A percentile compares a stretch with the other conserved stretches of the same genome.
Evolutionary conservation across 1,284 basidiomycete genomes (phyloP).

Genomic region (Hemileia vastatrix): DNA sequence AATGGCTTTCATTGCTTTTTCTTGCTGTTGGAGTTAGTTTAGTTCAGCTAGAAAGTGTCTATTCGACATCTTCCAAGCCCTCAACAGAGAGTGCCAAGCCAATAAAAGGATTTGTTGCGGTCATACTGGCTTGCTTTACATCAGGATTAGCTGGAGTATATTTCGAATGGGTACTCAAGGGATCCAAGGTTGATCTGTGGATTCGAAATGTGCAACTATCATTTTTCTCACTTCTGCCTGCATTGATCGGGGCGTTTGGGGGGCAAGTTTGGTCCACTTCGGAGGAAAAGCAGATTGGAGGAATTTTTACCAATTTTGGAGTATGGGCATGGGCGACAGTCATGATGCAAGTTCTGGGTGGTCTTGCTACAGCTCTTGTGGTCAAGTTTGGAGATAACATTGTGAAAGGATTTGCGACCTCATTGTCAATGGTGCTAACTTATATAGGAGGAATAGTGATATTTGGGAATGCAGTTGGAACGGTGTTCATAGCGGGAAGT

Average conservation of each 20-base stretch:
- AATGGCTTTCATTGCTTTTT: slow-evolving; percentile 74
- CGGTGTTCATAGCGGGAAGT: too few species aligned
- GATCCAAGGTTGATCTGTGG: slow-evolving; percentile 91
- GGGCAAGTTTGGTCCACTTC: too few species aligned
- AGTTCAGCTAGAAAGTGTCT: slow-evolving; percentile 84
- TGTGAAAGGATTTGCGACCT: slow-evolving; percentile 92
- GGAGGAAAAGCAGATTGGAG: slow-evolving; percentile 47
- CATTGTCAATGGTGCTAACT: slow-evolving; percentile 82
- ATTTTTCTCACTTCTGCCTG: slow-evolving; percentile 81
- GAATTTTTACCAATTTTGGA: slow-evolving; percentile 66
- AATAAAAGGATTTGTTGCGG: slow-evolving; percentile 68
- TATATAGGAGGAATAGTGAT: too few species aligned
- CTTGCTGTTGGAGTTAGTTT: slow-evolving; percentile 83
- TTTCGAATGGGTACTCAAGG: slow-evolving; percentile 99
- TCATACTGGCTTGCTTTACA: slow-evolving; percentile 82
- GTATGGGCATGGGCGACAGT: slow-evolving; percentile 85
- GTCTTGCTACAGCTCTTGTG: slow-evolving; percentile 68
- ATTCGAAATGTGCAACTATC: slow-evolving; percentile 92
- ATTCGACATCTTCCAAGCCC: slow-evolving; percentile 20
- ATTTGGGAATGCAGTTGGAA: too few species aligned
- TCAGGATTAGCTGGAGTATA: slow-evolving; percentile 94
- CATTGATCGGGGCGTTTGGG: too few species aligned
- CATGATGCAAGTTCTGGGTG: slow-evolving; percentile 76
- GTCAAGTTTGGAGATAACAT: slow-evolving; percentile 52
- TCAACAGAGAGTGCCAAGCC: slow-evolving; percentile 48